Evolutionary conservation across 129 eudicot species (phyloP), one percentile per base, ranked within the genome.

Genomic region (Centella asiatica): DNA sequence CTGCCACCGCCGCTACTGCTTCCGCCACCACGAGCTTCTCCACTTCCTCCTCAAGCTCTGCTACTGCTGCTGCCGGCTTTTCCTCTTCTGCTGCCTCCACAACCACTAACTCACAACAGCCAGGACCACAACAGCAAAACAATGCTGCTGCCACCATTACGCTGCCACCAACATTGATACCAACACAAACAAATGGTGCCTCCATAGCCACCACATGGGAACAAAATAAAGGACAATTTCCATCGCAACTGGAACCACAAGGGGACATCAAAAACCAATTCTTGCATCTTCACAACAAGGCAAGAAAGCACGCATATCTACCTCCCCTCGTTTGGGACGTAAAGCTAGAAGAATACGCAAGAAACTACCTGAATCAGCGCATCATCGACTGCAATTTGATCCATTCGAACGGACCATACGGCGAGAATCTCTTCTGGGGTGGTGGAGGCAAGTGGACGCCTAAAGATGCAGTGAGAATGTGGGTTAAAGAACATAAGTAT

Each of bases 351-450:
- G 29, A 57, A 0, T 76, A 62, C 45, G 83, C 90, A 13, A 61
- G 28, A 10, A 25, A 74, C 19, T 72, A 76, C 50, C 80, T 70
- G 0, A 15, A 5, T 6, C 10, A 69, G 10, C 77, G 62, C 1
- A 61, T 45, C 6, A 13, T 19, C 5, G 86, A 80, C 60, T 83
- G 90, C 12, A 39, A 56, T 7, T 28, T 80, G 72, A 14, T 2
- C 26, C 90, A 83, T 72, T 83, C 90, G 0, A 19, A 61, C 9
- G 90, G 90, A 15, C 77, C 83, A 0, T 80, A 79, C 9, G 90
- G 90, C 0, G 90, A 83, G 72, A 83, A 83, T 60, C 44, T 83
- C 18, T 83, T 83, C 60, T 83, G 90, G 90, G 90, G 85, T 11
- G 61, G 68, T 27, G 76, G 78, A 7, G 44, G 33, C 39, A 1